Evolutionary conservation across 1,139 yeast species (phyloP), one percentile per base, ranked within the genome.

Genomic region (Insectozyma bohioensis): DNA sequence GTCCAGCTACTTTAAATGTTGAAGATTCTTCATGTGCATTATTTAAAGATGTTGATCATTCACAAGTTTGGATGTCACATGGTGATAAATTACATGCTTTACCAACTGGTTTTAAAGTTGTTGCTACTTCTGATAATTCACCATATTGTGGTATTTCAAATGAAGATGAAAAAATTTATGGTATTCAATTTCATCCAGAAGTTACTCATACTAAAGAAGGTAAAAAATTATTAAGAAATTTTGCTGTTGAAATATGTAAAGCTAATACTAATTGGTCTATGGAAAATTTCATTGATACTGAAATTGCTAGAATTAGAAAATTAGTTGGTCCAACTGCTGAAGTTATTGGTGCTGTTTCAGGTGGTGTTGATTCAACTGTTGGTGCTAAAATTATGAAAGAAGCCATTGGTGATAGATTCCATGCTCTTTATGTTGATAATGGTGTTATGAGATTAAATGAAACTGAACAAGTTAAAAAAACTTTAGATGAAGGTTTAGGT

Each of bases 51-150:
- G 86, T 94, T 50, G 95, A 87, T 63, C 83, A 90, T 67, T 87
- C 95, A 41, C 85, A 79, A 61, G 97, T 94, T 45, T 92, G 99
- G 99, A 92, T 92, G 99, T 90, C 97, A 28, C 99, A 92, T 64
- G 96, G 96, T 55, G 99, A 92, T 68, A 94, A 92, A 71, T 75
- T 92, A 54, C 82, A 81, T 52, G 86, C 90, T 33, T 75, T 92
- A 51, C 99, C 99, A 54, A 73, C 77, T 31, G 96, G 95, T 23
- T 92, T 78, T 76, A 79, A 82, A 61, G 78, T 85, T 41, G 90
- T 90, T 41, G 99, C 97, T 31, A 80, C 88, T 31, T 84, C 97
- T 31, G 85, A 75, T 48, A 92, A 92, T 76, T 90, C 97, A 28
- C 98, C 98, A 34, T 94, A 60, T 67, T 95, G 97, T 51, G 97